Percentiles rank a stretch among this genome's conserved stretches.
These are phyloP conservation scores for Paraleonurus japonicus DNA, from an alignment of 257 asterid genomes.

Conservation along the genomic window DNA sequence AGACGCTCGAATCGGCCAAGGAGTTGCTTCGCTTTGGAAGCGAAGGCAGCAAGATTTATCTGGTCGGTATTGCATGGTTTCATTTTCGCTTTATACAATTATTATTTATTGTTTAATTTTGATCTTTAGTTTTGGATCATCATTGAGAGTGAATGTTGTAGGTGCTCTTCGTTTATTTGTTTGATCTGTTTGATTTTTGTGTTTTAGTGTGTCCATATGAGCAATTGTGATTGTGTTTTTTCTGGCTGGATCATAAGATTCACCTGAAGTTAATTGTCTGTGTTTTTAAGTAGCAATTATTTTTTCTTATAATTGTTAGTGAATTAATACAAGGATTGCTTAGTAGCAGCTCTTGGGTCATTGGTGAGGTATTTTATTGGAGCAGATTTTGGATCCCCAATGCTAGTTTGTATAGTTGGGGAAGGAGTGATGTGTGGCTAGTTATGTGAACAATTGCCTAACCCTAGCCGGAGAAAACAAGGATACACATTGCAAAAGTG, in stretches of 20 bases:
- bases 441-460: neutral
- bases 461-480: constrained; percentile 23
- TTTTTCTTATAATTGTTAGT: constrained; percentile 12
- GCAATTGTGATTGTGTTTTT: neutral
- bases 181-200: constrained; percentile 28
- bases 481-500: neutral
- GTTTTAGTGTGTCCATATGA: constrained; percentile 13
- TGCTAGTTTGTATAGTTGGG: constrained; percentile 16
- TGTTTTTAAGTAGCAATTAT: constrained; percentile 1
- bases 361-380: neutral
- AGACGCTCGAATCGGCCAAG: constrained; percentile 70
- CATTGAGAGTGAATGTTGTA: neutral
- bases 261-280: constrained; percentile 11
- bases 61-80: constrained; percentile 50
- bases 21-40: constrained; percentile 87
- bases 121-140: constrained; percentile 21
- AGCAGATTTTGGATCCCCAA: constrained; percentile 6
- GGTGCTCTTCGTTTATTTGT: constrained; percentile 10
- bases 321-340: neutral
- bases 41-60: constrained; percentile 88
- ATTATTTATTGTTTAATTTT: neutral
- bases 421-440: constrained; percentile 9
- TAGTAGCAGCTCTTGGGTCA: constrained; percentile 14
- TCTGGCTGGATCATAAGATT: constrained; percentile 1
- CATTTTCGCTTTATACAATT: neutral